phyloP scores from a whole-genome alignment of 768 basidiomycete species.

The Suillus hirtellus region DNA sequence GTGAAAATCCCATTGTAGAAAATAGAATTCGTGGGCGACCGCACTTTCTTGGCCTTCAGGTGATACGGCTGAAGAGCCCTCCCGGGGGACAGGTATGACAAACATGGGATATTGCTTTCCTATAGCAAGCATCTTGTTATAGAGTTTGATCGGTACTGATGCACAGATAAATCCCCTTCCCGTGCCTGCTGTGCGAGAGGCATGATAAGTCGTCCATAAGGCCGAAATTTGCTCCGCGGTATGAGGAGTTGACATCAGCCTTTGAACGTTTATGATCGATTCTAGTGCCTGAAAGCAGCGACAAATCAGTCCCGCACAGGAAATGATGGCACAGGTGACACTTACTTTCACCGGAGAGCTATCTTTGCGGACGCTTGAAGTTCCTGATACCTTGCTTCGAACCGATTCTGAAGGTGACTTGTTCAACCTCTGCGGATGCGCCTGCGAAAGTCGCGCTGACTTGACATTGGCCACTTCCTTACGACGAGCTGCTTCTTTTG shows the following conservation, averaged over 20 bases:
- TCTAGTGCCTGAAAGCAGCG: conserved; percentile 64
- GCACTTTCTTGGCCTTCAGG: conserved; percentile 34
- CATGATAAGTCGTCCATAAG: conserved; percentile 90
- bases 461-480: conserved; percentile 28
- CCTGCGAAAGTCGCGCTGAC: conserved; percentile 18
- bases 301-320: background rate
- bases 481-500: conserved; percentile 32
- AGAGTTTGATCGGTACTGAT: conserved; percentile 68
- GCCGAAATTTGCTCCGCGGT: conserved; percentile 72
- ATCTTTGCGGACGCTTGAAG: conserved; percentile 48
- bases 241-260: conserved; percentile 66
- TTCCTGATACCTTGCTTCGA: conserved; percentile 10
- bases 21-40: conserved; percentile 74
- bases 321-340: conserved; percentile 10
- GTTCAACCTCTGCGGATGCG: conserved; percentile 8
- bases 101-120: conserved; percentile 75
- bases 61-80: conserved; percentile 26
- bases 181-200: conserved; percentile 74
- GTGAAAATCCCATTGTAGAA: conserved; percentile 90
- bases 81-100: conserved; percentile 77
- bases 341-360: conserved; percentile 67
- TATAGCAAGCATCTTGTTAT: conserved; percentile 64
- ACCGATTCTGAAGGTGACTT: conserved; percentile 14
- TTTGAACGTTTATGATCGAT: conserved; percentile 75
- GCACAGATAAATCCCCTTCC: conserved; percentile 88